A percentile compares a stretch with the other conserved stretches of the same genome.
These are phyloP conservation scores for Candolleomyces aberdarensis DNA, from an alignment of 768 basidiomycete genomes.

Conservation along the genomic window DNA sequence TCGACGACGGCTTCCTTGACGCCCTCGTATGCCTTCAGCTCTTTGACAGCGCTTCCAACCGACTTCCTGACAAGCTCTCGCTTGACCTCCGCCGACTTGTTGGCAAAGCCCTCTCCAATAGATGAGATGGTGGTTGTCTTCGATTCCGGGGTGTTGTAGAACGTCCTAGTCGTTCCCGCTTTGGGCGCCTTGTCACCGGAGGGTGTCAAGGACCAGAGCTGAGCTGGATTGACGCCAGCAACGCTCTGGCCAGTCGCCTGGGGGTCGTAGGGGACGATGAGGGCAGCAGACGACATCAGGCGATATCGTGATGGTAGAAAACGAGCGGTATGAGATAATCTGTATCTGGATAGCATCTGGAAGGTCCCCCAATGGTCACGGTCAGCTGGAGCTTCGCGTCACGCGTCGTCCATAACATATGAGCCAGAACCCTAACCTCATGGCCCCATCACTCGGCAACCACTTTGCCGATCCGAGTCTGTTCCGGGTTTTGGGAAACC, in stretches of 20 bases:
- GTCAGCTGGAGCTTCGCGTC: constrained; percentile 3
- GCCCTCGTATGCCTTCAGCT: constrained; percentile 58
- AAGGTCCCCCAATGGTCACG: background rate
- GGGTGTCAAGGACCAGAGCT: constrained; percentile 51
- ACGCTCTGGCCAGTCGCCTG: constrained; percentile 26
- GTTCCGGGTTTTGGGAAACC: background rate
- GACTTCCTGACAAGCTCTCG: constrained; percentile 71
- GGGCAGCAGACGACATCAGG: constrained; percentile 52
- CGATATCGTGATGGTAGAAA: constrained; percentile 19
- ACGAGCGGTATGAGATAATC: constrained; percentile 17
- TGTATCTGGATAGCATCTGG: constrained; percentile 22
- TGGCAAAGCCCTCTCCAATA: constrained; percentile 51
- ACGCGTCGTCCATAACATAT: constrained; percentile 7
- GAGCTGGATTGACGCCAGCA: constrained; percentile 39
- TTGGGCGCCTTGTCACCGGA: constrained; percentile 52
- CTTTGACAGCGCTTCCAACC: constrained; percentile 71
- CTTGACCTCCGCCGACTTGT: constrained; percentile 42
- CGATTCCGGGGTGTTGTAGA: constrained; percentile 52
- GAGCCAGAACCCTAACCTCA: constrained; percentile 4
- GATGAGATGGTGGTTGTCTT: constrained; percentile 55
- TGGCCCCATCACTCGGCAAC: background rate
- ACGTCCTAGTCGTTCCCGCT: constrained; percentile 60
- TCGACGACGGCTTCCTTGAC: constrained; percentile 63
- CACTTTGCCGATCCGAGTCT: background rate
- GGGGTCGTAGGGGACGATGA: constrained; percentile 58